These are phyloP conservation scores for Trichosporon ovoides DNA, from an alignment of 1,284 basidiomycete species.

Conservation along the genomic window DNA sequence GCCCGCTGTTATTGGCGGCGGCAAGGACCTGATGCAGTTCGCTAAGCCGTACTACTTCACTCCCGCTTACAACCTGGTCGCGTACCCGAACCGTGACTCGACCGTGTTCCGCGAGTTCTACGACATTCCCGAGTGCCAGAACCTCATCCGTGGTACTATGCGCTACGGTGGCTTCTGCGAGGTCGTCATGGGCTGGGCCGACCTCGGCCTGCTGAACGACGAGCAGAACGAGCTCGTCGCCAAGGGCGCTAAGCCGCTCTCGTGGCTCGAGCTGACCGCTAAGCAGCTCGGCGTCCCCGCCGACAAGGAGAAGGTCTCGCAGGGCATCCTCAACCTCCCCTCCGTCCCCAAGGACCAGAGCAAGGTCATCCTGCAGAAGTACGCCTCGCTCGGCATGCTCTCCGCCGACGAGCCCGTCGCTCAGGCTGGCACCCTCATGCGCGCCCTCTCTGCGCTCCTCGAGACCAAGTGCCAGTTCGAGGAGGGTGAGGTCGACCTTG, in stretches of 20 bases:
- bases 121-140: constrained; percentile 88
- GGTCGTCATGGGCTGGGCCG: constrained; percentile 83
- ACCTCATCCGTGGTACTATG: constrained; percentile 86
- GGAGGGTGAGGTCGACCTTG: constrained; percentile 85
- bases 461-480: constrained; percentile 91
- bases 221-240: constrained; percentile 69
- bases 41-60: constrained; percentile 94
- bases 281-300: constrained; percentile 70
- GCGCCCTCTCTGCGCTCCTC: constrained; percentile 86
- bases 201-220: constrained; percentile 82
- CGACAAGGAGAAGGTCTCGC: constrained; percentile 66
- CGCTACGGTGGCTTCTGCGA: constrained; percentile 98
- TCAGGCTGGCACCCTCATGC: constrained; percentile 75
- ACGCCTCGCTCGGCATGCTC: constrained; percentile 93
- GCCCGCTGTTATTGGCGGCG: constrained; percentile 58
- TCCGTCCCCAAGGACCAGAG: constrained; percentile 67
- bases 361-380: constrained; percentile 74
- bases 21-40: constrained; percentile 70
- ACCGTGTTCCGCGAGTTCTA: constrained; percentile 80
- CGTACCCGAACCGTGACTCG: constrained; percentile 96
- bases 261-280: constrained; percentile 78
- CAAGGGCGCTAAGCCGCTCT: constrained; percentile 57
- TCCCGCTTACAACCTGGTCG: constrained; percentile 92
- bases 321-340: constrained; percentile 64
- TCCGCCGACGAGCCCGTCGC: constrained; percentile 60